Percentiles rank a stretch among this genome's conserved stretches.
Evolutionary conservation across 805 yeast species (phyloP).

Genomic region (Ogataea philodendri): DNA sequence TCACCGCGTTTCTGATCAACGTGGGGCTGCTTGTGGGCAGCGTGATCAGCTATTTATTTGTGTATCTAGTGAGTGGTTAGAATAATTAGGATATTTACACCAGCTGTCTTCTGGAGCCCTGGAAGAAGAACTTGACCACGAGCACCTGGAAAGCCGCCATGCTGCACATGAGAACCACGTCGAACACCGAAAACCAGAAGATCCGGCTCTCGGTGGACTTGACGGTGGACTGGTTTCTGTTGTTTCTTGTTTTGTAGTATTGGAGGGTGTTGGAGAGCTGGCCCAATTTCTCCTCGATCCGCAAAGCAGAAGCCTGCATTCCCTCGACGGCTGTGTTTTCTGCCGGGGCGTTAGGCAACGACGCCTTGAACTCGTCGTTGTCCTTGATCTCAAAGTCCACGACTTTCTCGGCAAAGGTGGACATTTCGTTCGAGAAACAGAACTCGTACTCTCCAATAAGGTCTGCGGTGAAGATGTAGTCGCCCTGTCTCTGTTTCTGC

Average conservation of each 20-base stretch:
- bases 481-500: conserved; percentile 72
- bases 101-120: conserved; percentile 64
- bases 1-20: conserved; percentile 76
- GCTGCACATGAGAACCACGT: conserved; percentile 59
- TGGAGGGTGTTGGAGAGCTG: conserved; percentile 59
- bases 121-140: conserved; percentile 69
- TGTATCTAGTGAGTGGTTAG: conserved; percentile 26
- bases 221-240: conserved; percentile 84
- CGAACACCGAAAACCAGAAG: conserved; percentile 63
- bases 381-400: conserved; percentile 76
- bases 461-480: conserved; percentile 67
- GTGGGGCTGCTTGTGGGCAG: conserved; percentile 81
- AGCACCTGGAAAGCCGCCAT: conserved; percentile 70
- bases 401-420: conserved; percentile 76
- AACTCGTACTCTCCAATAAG: conserved; percentile 78
- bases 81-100: conserved; percentile 37
- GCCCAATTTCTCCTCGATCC: conserved; percentile 59
- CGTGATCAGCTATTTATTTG: conserved; percentile 67
- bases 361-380: conserved; percentile 57
- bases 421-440: conserved; percentile 81
- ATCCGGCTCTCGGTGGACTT: conserved; percentile 62
- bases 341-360: conserved; percentile 57
- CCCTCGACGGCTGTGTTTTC: conserved; percentile 54
- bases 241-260: conserved; percentile 86
- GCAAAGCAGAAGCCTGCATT: conserved; percentile 53